Evolutionary conservation across 163 green algal genomes (phyloP), one percentile per base, ranked within the genome.

Genomic region (Scenedesmus sp.): DNA sequence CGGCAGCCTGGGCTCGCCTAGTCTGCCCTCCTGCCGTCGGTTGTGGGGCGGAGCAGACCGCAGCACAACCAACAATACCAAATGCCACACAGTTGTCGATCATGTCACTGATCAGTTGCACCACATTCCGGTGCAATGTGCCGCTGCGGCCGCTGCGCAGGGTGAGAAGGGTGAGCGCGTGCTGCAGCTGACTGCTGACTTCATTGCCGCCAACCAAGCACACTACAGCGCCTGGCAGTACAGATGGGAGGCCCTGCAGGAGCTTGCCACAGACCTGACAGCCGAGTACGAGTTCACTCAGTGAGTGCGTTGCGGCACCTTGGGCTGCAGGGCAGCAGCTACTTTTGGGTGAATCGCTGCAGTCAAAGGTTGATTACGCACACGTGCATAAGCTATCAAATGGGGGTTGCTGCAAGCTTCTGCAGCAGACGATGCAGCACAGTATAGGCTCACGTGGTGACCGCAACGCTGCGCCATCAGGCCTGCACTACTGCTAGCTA

Each of bases 141-240:
- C 18, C 26, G 56, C 15, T 24, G 56, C 22, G n/a, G n/a, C n/a
- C n/a, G n/a, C n/a, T n/a, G n/a, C n/a, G 40, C 65, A 80, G 43
- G 85, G 83, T 13, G 95, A 97, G 90, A 81, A 92, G 24, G 97
- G 94, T 73, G 46, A 85, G 10, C 93, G 97, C 1, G 95, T 95
- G 81, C 93, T 97, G 70, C 35, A 65, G 0, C 94, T 98, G 30
- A 97, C 96, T 0, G 94, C 91, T 15, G 93, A 97, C 51, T 93
- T 97, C 88, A 96, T 97, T 42, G 22, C 70, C 26, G 72, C 96
- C 85, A 98, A 98, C 84, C 91, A 94, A 40, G 95, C 96, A 7
- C 91, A 98, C 92, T 98, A 98, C 93, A 97, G 93, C 24, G 97
- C 96, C 3, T 99, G 97, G 97, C 81, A 89, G 81, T 84, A 78